Conservation (phyloP, 2,329 filamentous ascomycete genomes). For the Fusarium sp. region DNA sequence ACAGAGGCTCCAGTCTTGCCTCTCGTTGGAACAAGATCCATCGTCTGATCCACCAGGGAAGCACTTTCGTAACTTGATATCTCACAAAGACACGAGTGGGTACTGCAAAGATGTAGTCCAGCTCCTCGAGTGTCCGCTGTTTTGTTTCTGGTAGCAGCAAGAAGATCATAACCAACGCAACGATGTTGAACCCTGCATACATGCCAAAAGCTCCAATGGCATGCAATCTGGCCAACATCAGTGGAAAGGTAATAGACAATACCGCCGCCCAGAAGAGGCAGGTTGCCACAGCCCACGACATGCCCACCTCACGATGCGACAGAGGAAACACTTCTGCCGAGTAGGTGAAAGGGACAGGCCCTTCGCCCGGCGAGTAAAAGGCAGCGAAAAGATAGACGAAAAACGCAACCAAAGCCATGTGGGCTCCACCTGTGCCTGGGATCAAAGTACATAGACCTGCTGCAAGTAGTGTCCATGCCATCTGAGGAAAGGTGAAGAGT, state of each 20-base stretch:
- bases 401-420: slow-evolving; percentile 59
- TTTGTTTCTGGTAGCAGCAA: slow-evolving; percentile 68
- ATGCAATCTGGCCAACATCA: slow-evolving; percentile 58
- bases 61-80: slow-evolving; percentile 64
- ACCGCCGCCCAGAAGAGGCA: slow-evolving; percentile 70
- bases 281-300: slow-evolving; percentile 74
- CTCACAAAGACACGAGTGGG: slow-evolving; percentile 64
- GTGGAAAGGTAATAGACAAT: slow-evolving; percentile 70
- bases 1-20: slow-evolving; percentile 54
- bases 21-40: slow-evolving; percentile 62
- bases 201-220: slow-evolving; percentile 62
- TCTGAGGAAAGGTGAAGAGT: slow-evolving; percentile 54
- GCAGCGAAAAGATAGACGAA: slow-evolving; percentile 66
- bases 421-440: slow-evolving; percentile 47
- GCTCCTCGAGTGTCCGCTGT: slow-evolving; percentile 60
- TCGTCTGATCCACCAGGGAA: slow-evolving; percentile 70
- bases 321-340: slow-evolving; percentile 76
- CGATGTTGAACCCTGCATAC: slow-evolving; percentile 64
- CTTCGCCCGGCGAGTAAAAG: slow-evolving; percentile 65
- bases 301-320: slow-evolving; percentile 75
- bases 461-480: slow-evolving; percentile 53
- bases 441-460: slow-evolving; percentile 63
- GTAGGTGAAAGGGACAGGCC: slow-evolving; percentile 74
- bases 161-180: slow-evolving; percentile 66
- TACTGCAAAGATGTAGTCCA: slow-evolving; percentile 70